Evolutionary conservation across 2,329 filamentous ascomycete species (phyloP).

Genomic region (Lanzia echinophila): DNA sequence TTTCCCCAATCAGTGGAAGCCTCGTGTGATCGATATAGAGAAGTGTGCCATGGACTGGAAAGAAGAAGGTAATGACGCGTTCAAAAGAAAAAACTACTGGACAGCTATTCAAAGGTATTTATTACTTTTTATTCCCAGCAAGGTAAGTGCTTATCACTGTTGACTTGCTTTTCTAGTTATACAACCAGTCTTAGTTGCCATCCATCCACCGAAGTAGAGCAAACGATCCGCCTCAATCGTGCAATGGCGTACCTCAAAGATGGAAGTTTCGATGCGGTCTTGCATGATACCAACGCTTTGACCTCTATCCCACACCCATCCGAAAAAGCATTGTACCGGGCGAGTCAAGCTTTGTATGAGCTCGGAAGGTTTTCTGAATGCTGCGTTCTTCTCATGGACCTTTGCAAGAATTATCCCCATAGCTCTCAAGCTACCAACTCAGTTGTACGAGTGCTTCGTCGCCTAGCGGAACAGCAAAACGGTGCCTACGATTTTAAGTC

Average conservation of each 20-base stretch:
- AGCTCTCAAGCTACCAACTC: conserved; percentile 1
- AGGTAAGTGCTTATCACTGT: too few species aligned
- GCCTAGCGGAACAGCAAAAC: conserved; percentile 13
- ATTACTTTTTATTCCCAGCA: neutral
- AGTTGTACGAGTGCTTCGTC: conserved; percentile 6
- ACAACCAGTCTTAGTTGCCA: conserved; percentile 12
- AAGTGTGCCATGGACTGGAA: conserved; percentile 8
- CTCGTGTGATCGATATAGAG: neutral
- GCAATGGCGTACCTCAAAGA: conserved; percentile 30
- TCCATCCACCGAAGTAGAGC: conserved; percentile 30
- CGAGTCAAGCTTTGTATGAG: conserved; percentile 9
- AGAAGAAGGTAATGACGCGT: conserved; percentile 8
- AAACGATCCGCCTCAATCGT: conserved; percentile 30
- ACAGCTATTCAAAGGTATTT: conserved; percentile 9
- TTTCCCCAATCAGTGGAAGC: conserved; percentile 2
- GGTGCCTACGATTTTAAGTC: conserved; percentile 14
- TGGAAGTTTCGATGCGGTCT: conserved; percentile 31
- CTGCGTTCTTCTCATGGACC: conserved; percentile 4
- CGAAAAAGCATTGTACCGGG: conserved; percentile 10
- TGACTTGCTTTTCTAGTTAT: too few species aligned
- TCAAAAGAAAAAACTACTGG: conserved; percentile 1
- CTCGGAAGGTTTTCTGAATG: conserved; percentile 10
- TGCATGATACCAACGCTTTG: conserved; percentile 22
- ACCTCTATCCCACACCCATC: neutral
- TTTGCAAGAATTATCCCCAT: conserved; percentile 8